Evolutionary conservation across 768 basidiomycete genomes (phyloP), one percentile per base, ranked within the genome.

Genomic region (Naganishia randhawae): DNA sequence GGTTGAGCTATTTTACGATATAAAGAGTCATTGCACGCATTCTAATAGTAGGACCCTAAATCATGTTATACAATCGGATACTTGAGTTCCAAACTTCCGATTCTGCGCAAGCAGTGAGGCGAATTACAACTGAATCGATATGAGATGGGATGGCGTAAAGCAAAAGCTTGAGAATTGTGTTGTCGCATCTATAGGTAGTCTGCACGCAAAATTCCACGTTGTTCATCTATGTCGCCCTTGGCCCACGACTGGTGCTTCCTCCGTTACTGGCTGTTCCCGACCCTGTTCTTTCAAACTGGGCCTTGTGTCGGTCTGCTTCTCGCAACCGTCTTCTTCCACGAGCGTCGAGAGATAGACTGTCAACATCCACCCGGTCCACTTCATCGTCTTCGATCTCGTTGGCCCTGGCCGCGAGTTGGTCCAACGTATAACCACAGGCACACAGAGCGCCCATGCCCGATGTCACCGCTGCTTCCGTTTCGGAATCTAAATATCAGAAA

Each of bases 341-440:
- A n/a, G 48, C 69, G 27, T 67, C 65, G 33, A 67, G 29, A 0
- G 57, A 41, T 27, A 70, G 39, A 22, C 42, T 50, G 37, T 70
- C 69, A 14, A 70, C 50, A 41, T 70, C 69, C 6, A 70, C 48
- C 50, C 63, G 29, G 45, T 70, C 63, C 8, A 70, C 41, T 11
- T 66, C 65, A 41, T 70, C 65, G 37, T 67, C 65, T 11, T 66
- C 69, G n/a, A 63, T 35, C 19, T 63, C 69, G 27, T 42, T 33
- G n/a, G 45, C 39, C 51, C 61, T 7, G 13, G 41, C 50, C 8
- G 69, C 69, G n/a, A 70, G 51, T 31, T 66, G 48, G n/a, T 70
- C 69, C 31, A 70, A 31, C 10, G 69, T 63, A 33, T 70, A 66
- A 32, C 69, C 69, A 39, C 69, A 70, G 4, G 69, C 69, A 35